Conservation (phyloP, 495 filamentous ascomycete genomes). For the Neurospora tetraspora region DNA sequence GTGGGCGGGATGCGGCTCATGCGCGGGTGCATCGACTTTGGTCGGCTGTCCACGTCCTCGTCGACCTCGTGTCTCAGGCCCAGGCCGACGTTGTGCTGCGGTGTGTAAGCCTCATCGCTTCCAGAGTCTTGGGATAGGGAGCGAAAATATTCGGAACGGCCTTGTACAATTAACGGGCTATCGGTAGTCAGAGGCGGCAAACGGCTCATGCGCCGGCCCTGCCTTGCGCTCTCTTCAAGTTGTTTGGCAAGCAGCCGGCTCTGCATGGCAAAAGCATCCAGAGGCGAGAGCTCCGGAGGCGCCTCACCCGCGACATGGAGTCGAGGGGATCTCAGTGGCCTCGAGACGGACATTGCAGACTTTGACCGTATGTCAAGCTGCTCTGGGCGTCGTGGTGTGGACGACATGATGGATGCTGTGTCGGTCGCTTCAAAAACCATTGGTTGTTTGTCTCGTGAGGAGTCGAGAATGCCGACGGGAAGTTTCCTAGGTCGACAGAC, state of each 20-base stretch:
- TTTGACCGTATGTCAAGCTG: slow-evolving; percentile 54
- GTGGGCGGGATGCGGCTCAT: slow-evolving; percentile 54
- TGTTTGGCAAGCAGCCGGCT: slow-evolving; percentile 79
- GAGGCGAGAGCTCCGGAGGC: slow-evolving; percentile 82
- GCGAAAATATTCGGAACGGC: slow-evolving; percentile 65
- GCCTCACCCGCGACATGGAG: slow-evolving; percentile 77
- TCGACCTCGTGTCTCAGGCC: slow-evolving; percentile 49
- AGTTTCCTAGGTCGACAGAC: neutral
- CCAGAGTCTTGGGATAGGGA: slow-evolving; percentile 41
- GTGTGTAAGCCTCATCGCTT: slow-evolving; percentile 24
- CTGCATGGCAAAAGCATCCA: slow-evolving; percentile 88
- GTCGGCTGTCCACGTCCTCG: slow-evolving; percentile 43
- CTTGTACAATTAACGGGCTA: slow-evolving; percentile 53
- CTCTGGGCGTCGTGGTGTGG: slow-evolving; percentile 38
- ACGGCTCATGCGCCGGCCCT: slow-evolving; percentile 68
- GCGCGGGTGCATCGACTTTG: slow-evolving; percentile 62
- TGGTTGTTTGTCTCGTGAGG: neutral
- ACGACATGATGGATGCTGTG: slow-evolving; percentile 30
- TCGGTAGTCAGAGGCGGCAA: slow-evolving; percentile 74
- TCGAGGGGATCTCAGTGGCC: slow-evolving; percentile 55
- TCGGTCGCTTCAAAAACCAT: slow-evolving; percentile 2
- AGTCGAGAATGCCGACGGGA: neutral
- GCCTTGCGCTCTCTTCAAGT: slow-evolving; percentile 63
- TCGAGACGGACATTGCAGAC: slow-evolving; percentile 49
- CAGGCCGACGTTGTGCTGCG: slow-evolving; percentile 26